Conservation (phyloP, 2,329 filamentous ascomycete species). For the Plectosphaerella plurivora region DNA sequence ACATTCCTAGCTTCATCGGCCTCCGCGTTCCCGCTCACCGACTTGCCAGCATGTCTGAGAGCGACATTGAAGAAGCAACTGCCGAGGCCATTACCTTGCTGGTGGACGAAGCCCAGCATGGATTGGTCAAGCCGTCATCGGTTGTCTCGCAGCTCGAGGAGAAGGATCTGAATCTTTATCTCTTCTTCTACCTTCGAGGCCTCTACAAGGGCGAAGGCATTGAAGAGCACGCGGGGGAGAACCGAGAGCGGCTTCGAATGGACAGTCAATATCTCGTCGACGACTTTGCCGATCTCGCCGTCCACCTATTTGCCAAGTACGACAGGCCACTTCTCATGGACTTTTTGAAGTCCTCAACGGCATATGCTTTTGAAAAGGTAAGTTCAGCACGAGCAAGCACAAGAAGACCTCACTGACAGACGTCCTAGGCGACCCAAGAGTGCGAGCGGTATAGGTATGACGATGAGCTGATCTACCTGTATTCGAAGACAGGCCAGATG, state of each 20-base stretch:
- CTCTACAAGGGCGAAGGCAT: conserved; percentile 77
- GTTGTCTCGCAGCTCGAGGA: conserved; percentile 75
- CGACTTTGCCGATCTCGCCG: conserved; percentile 79
- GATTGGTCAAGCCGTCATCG: conserved; percentile 71
- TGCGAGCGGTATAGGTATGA: conserved; percentile 81
- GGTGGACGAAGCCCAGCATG: conserved; percentile 86
- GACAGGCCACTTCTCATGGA: conserved; percentile 78
- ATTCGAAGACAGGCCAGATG: conserved; percentile 92
- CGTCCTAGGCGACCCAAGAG: conserved; percentile 57
- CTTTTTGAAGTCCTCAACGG: conserved; percentile 78
- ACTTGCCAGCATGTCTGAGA: conserved; percentile 57
- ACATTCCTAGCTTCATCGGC: conserved; percentile 84
- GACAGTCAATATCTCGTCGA: conserved; percentile 71
- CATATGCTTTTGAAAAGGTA: conserved; percentile 80
- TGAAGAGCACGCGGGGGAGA: conserved; percentile 47
- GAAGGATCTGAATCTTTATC: conserved; percentile 65
- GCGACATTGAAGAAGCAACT: conserved; percentile 74
- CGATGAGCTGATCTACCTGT: conserved; percentile 89
- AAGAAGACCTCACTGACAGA: neutral
- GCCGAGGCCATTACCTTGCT: conserved; percentile 81
- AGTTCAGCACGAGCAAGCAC: conserved; percentile 2
- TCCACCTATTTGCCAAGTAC: conserved; percentile 81
- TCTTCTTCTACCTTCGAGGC: conserved; percentile 87
- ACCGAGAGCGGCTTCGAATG: conserved; percentile 50
- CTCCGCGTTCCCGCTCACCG: conserved; percentile 76